Evolutionary conservation across 2,329 filamentous ascomycete species (phyloP).

Genomic region (Sporothrix variecibatus): DNA sequence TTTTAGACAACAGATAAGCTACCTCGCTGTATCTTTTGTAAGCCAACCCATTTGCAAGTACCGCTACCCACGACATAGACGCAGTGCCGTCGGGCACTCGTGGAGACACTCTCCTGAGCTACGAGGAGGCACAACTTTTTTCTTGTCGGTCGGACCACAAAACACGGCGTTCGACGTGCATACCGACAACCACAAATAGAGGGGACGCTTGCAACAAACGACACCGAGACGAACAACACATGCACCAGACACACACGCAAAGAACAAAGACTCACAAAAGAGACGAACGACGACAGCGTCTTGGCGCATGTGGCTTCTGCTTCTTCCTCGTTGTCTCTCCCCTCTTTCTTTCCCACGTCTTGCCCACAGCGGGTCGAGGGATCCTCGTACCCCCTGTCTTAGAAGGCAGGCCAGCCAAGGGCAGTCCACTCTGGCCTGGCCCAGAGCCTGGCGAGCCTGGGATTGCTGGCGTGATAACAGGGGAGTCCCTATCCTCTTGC

Average conservation of each 20-base stretch:
- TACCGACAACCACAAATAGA: background rate
- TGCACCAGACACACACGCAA: background rate
- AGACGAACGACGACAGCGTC: slow-evolving; percentile 8
- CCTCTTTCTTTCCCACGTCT: background rate
- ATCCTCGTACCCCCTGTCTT: background rate
- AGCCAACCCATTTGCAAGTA: background rate
- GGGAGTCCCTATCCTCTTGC: background rate
- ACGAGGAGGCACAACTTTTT: background rate
- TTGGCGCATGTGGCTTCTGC: slow-evolving; percentile 14
- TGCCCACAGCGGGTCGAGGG: background rate
- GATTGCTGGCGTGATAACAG: slow-evolving; percentile 7
- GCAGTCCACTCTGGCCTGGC: background rate
- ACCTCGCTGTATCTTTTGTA: background rate
- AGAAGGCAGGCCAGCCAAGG: background rate
- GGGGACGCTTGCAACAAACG: background rate
- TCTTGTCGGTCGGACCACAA: background rate
- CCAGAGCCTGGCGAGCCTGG: background rate
- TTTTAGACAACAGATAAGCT: background rate
- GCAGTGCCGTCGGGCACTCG: background rate
- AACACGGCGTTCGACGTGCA: background rate
- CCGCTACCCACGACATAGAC: background rate
- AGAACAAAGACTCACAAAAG: slow-evolving; percentile 8
- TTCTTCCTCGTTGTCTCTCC: background rate
- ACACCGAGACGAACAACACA: background rate
- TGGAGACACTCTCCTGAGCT: background rate